A percentile compares a stretch with the other conserved stretches of the same genome.
These are phyloP conservation scores for Diospyros kaki DNA, from an alignment of 148 eudicot species.

Conservation along the genomic window DNA sequence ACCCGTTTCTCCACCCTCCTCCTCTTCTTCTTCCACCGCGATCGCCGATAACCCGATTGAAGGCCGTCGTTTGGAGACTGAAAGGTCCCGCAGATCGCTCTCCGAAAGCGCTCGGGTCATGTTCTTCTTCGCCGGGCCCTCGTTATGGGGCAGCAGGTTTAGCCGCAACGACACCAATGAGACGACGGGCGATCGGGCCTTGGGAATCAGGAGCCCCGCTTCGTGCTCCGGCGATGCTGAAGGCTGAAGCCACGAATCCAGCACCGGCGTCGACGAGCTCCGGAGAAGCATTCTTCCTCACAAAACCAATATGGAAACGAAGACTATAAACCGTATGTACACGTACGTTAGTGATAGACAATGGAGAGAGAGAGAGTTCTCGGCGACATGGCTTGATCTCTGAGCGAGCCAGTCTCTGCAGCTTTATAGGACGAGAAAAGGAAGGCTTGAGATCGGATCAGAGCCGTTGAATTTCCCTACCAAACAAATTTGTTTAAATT, in stretches of 20 bases:
- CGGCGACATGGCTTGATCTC: neutral
- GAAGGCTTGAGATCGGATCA: neutral
- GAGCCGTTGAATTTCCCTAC: neutral
- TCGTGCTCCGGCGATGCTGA: conserved; percentile 13
- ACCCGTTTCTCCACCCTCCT: neutral
- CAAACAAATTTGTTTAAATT: no score
- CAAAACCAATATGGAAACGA: neutral
- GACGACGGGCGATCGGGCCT: neutral
- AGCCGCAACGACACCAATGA: conserved; percentile 1
- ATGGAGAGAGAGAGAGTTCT: neutral
- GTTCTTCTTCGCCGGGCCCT: neutral
- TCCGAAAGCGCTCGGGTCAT: conserved; percentile 39
- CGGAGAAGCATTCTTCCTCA: conserved; percentile 35
- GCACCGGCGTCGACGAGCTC: conserved; percentile 47
- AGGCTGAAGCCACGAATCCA: conserved; percentile 30
- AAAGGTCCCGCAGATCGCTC: conserved; percentile 27
- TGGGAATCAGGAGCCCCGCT: neutral
- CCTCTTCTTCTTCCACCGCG: conserved; percentile 21
- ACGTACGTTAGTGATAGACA: neutral
- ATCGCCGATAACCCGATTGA: neutral
- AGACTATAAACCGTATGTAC: neutral
- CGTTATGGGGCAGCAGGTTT: neutral
- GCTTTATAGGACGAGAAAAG: conserved; percentile 4
- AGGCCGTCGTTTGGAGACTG: conserved; percentile 12
- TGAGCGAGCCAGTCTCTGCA: neutral